These are phyloP conservation scores for Phytophthora cryptogea DNA, from an alignment of 352 stramenopile genomes.

Conservation along the genomic window DNA sequence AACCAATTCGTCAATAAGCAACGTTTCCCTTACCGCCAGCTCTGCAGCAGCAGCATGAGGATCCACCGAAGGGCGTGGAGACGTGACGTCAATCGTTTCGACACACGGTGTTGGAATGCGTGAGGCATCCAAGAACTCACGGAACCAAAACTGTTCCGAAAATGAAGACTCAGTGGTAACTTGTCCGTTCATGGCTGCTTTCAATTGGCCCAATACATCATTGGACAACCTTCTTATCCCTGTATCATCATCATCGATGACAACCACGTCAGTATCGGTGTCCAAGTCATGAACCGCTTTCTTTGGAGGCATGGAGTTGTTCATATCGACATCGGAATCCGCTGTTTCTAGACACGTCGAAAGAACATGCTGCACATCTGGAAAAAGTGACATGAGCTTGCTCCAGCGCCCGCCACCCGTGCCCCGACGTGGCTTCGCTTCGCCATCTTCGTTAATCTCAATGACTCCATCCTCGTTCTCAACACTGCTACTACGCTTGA, in stretches of 20 bases:
- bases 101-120: conserved; percentile 6
- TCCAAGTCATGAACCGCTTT: conserved; percentile 4
- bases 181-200: conserved; percentile 40
- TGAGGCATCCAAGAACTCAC: conserved; percentile 38
- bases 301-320: conserved; percentile 11
- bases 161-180: conserved; percentile 49
- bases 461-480: conserved; percentile 29
- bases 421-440: conserved; percentile 16
- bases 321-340: conserved; percentile 12
- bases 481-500: conserved; percentile 24
- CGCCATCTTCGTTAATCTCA: conserved; percentile 33
- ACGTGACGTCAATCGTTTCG: conserved; percentile 29
- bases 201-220: conserved; percentile 26
- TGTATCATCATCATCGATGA: conserved; percentile 41
- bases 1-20: conserved; percentile 59
- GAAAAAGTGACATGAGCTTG: conserved; percentile 46
- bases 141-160: conserved; percentile 68
- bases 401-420: conserved; percentile 39
- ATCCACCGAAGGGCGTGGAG: conserved; percentile 9
- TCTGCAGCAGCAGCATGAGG: conserved; percentile 14
- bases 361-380: conserved; percentile 49
- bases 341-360: conserved; percentile 12
- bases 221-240: conserved; percentile 9
- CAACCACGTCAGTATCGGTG: conserved; percentile 19
- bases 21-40: conserved; percentile 30